phyloP scores from a whole-genome alignment of 805 yeast species.

The Zygosaccharomyces bisporus region DNA sequence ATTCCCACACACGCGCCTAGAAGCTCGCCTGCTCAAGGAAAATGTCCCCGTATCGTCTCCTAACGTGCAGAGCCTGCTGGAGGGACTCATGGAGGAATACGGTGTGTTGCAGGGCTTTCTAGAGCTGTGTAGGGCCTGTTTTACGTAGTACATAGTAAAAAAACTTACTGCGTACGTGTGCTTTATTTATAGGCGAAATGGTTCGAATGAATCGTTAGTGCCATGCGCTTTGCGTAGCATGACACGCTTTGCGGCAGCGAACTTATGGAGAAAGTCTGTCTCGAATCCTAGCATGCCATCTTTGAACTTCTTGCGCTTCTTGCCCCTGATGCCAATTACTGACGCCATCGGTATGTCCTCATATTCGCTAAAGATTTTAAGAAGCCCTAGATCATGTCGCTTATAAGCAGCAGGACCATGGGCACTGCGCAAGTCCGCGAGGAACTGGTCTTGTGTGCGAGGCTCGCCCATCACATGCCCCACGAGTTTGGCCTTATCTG shows the following conservation, averaged over 20 bases:
- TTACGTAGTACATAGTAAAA: background rate
- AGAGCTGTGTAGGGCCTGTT: conserved; percentile 17
- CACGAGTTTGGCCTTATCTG: conserved; percentile 15
- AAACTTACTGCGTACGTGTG: background rate
- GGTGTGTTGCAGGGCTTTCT: conserved; percentile 22
- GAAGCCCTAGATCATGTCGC: conserved; percentile 32
- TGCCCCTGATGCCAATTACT: conserved; percentile 37
- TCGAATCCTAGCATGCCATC: conserved; percentile 35
- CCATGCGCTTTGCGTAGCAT: conserved; percentile 13
- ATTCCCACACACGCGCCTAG: conserved; percentile 7
- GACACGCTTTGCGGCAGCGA: conserved; percentile 25
- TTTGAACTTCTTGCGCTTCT: conserved; percentile 34
- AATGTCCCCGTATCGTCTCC: conserved; percentile 4
- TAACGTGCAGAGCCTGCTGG: conserved; percentile 13
- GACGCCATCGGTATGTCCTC: conserved; percentile 37
- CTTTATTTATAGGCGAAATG: conserved; percentile 2
- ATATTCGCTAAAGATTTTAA: conserved; percentile 34
- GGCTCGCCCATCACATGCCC: conserved; percentile 9
- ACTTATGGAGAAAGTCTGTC: conserved; percentile 30
- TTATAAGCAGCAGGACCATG: conserved; percentile 23
- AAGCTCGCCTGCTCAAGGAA: conserved; percentile 4
- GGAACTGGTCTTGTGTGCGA: conserved; percentile 26
- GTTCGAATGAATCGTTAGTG: background rate
- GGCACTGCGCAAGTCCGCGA: conserved; percentile 22
- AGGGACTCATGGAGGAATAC: conserved; percentile 23